Evolutionary conservation across 768 basidiomycete genomes (phyloP), one percentile per base, ranked within the genome.

Genomic region (Saitozyma podzolica): DNA sequence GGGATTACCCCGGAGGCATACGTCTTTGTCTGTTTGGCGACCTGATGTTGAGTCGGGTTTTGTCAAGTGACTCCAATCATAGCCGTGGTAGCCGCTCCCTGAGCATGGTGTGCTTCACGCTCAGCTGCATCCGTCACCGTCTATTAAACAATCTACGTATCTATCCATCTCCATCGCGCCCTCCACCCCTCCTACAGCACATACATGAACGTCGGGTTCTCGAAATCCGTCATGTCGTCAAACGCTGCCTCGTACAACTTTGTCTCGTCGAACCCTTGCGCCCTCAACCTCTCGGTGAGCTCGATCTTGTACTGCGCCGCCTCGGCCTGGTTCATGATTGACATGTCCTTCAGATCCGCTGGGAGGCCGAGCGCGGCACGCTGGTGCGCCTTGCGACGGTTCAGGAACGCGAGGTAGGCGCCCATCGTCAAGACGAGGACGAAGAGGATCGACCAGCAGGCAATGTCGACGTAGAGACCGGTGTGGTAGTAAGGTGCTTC

Each of bases 401-500:
- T 76, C 56, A 76, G 73, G 19, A 40, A 37, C n/a, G 51, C 58
- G 20, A 76, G 70, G 62, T 76, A 64, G 54, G 59, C 59, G 13
- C 68, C 75, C 73, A 74, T 74, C 16, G 63, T 56, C 51, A 72
- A 45, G 60, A 66, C 61, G 40, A 72, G 61, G 62, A 67, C 29
- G 64, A 60, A 68, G 16, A 65, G 56, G 16, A 65, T 13, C 52
- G 59, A 75, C 81, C 82, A 83, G 56, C 82, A 82, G 14, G 80
- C 76, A 40, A 83, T 67, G 59, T 77, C 74, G 59, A 77, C 76
- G 56, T 73, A 72, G 41, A 78, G 69, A 65, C 77, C 77, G 20
- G 74, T 76, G 53, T 63, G 65, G 64, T 76, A 78, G 29, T 58
- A 20, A 0, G 77, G 77, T 3, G 65, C 66, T 50, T 78, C 77